Conservation (phyloP, 768 basidiomycete species). For the Boletellus ananiceps region DNA sequence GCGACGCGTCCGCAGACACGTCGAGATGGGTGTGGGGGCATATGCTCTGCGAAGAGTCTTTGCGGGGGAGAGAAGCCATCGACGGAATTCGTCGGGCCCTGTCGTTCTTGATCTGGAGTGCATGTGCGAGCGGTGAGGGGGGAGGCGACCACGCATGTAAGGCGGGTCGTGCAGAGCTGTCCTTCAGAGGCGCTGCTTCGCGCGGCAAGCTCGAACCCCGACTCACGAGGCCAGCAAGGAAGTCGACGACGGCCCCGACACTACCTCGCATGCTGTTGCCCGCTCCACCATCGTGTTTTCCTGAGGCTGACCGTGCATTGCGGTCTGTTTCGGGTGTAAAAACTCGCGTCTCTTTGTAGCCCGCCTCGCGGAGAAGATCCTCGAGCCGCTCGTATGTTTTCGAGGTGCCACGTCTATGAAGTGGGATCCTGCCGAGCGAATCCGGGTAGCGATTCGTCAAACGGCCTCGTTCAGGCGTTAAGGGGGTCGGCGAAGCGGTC, state of each 20-base stretch:
- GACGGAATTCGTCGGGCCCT: conserved; percentile 11
- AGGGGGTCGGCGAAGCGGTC: conserved; percentile 26
- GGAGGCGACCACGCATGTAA: conserved; percentile 18
- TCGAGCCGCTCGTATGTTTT: conserved; percentile 80
- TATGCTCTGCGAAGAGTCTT: conserved; percentile 22
- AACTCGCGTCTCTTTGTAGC: conserved; percentile 89
- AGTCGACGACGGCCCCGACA: conserved; percentile 56
- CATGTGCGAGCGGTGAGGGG: conserved; percentile 23
- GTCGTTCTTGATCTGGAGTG: conserved; percentile 9
- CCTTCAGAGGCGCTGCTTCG: conserved; percentile 14
- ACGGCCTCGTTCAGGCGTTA: conserved; percentile 42
- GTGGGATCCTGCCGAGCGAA: conserved; percentile 59
- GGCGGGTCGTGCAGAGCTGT: conserved; percentile 1
- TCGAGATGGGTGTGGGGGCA: conserved; percentile 12
- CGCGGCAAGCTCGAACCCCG: conserved; percentile 19
- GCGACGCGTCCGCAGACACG: conserved; percentile 8
- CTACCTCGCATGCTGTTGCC: conserved; percentile 41
- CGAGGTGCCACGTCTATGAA: conserved; percentile 76
- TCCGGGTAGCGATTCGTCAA: conserved; percentile 50
- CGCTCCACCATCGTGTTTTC: conserved; percentile 23
- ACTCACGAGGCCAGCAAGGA: conserved; percentile 56
- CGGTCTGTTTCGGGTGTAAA: conserved; percentile 81
- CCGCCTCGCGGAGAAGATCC: conserved; percentile 80
- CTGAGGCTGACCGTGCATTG: conserved; percentile 25
- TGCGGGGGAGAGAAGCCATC: conserved; percentile 13